phyloP scores from a whole-genome alignment of 305 asterid species.

The Stenogyne calaminthoides region DNA sequence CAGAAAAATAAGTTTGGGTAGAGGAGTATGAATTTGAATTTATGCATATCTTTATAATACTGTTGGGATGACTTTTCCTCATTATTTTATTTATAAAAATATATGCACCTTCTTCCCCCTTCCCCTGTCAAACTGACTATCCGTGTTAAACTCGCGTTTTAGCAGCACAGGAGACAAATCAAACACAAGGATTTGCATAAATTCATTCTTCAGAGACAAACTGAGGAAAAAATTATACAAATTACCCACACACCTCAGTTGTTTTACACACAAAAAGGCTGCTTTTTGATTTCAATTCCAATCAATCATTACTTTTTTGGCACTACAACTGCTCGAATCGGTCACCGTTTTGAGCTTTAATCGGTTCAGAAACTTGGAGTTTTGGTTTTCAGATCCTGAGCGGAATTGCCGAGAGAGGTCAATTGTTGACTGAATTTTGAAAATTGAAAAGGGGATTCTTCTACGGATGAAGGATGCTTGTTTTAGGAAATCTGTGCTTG shows the following conservation, averaged over 20 bases:
- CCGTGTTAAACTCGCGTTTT: conserved; percentile 89
- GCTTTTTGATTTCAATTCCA: conserved; percentile 31
- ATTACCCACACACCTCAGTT: conserved; percentile 27
- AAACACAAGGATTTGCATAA: conserved; percentile 28
- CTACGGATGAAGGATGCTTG: conserved; percentile 38
- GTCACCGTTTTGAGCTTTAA: conserved; percentile 28
- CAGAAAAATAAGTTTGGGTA: too few relatives aligned
- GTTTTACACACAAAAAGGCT: conserved; percentile 30
- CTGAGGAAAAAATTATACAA: not conserved
- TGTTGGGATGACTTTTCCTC: conserved; percentile 6
- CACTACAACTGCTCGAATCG: conserved; percentile 29
- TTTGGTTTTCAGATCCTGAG: conserved; percentile 32
- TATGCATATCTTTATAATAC: not conserved
- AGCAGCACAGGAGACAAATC: conserved; percentile 43
- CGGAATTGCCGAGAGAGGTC: conserved; percentile 7
- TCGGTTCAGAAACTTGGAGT: conserved; percentile 38
- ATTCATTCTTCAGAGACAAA: conserved; percentile 26
- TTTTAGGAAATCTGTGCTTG: conserved; percentile 37
- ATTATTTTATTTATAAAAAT: not conserved
- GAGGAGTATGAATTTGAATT: not conserved
- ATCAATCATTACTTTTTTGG: conserved; percentile 18
- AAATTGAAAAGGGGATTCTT: not conserved
- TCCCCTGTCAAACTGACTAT: conserved; percentile 52
- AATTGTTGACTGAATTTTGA: conserved; percentile 30
- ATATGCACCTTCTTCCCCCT: conserved; percentile 22